phyloP scores from a whole-genome alignment of 306 rosid species.

The Prunus davidiana region DNA sequence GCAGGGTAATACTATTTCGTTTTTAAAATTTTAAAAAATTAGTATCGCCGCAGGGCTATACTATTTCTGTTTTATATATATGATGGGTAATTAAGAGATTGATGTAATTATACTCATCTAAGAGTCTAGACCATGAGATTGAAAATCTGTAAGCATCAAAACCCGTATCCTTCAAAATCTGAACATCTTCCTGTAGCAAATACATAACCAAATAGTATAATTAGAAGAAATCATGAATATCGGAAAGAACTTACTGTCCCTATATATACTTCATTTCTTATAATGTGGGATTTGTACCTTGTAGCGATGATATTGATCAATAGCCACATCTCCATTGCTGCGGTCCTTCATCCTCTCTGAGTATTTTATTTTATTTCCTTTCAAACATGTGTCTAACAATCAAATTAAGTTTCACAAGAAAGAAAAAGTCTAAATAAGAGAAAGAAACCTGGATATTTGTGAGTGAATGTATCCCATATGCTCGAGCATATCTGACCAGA shows the following conservation, averaged over 20 bases:
- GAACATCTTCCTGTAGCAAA: constrained; percentile 39
- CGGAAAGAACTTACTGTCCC: neutral
- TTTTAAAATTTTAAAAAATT: too few relatives aligned
- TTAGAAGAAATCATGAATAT: neutral
- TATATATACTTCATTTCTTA: neutral
- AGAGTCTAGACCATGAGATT: constrained; percentile 48
- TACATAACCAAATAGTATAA: neutral
- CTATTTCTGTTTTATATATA: too few relatives aligned
- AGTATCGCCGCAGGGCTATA: too few relatives aligned
- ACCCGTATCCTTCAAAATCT: constrained; percentile 32
- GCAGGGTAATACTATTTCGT: too few relatives aligned
- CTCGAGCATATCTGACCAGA: too few relatives aligned
- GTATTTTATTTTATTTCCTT: neutral
- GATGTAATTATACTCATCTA: neutral
- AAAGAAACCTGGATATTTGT: constrained; percentile 32
- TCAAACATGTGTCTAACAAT: too few relatives aligned
- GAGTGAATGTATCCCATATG: constrained; percentile 55
- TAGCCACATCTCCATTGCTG: constrained; percentile 42
- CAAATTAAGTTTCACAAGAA: too few relatives aligned
- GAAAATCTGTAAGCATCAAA: constrained; percentile 54
- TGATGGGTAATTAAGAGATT: neutral
- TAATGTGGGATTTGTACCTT: constrained; percentile 25
- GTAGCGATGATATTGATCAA: constrained; percentile 40
- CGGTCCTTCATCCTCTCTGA: constrained; percentile 34
- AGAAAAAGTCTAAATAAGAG: neutral